A percentile compares a stretch with the other conserved stretches of the same genome.
Evolutionary conservation across 2,329 filamentous ascomycete species (phyloP).

Genomic region (Fonsecaea pedrosoi): DNA sequence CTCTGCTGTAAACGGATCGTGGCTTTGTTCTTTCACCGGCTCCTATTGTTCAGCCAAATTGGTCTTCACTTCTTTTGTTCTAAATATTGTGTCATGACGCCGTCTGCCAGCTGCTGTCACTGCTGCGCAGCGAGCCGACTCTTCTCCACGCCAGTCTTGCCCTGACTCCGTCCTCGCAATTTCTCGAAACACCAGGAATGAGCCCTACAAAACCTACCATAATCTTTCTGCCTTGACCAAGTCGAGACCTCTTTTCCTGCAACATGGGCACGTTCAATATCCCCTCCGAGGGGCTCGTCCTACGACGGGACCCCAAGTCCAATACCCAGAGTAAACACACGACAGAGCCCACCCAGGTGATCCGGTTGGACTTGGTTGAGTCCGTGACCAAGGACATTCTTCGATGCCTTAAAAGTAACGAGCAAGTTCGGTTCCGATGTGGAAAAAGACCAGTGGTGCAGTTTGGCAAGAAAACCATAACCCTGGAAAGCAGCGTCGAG

Average conservation of each 20-base stretch:
- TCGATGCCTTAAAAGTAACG: slow-evolving; percentile 50
- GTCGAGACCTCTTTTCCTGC: slow-evolving; percentile 1
- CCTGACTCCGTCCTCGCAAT: slow-evolving; percentile 22
- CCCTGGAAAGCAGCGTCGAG: slow-evolving; percentile 61
- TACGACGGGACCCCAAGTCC: slow-evolving; percentile 22
- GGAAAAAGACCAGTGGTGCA: slow-evolving; percentile 62
- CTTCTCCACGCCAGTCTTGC: slow-evolving; percentile 17
- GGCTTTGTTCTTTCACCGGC: slow-evolving; percentile 23
- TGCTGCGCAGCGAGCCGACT: slow-evolving; percentile 32
- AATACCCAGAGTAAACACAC: slow-evolving; percentile 17
- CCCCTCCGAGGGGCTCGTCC: slow-evolving; percentile 31
- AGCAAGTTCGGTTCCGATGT: slow-evolving; percentile 54
- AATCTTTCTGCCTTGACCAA: slow-evolving; percentile 14
- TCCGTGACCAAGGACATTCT: slow-evolving; percentile 55
- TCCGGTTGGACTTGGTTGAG: slow-evolving; percentile 55
- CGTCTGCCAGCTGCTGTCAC: slow-evolving; percentile 32
- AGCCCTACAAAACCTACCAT: slow-evolving; percentile 10
- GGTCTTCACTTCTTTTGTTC: slow-evolving; percentile 25
- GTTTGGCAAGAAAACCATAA: slow-evolving; percentile 63
- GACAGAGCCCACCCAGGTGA: slow-evolving; percentile 50
- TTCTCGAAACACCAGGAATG: slow-evolving; percentile 20
- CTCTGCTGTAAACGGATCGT: slow-evolving; percentile 10
- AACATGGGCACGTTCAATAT: slow-evolving; percentile 36
- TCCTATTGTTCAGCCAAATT: slow-evolving; percentile 20
- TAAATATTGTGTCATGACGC: slow-evolving; percentile 31